Evolutionary conservation across 2,329 filamentous ascomycete species (phyloP).

Genomic region (Cladosporium oxysporum): DNA sequence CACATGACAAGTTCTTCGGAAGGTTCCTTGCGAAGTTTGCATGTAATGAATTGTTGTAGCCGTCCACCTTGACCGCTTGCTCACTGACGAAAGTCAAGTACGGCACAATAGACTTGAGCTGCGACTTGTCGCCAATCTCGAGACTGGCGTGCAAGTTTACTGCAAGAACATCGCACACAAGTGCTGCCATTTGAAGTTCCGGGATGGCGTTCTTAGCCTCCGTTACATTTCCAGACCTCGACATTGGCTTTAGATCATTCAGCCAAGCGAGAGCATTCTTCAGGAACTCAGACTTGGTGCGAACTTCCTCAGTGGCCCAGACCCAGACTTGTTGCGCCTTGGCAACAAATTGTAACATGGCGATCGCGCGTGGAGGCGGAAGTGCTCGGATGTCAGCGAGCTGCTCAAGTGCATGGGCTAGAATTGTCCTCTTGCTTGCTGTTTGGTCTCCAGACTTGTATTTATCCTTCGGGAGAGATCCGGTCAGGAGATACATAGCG

Average conservation of each 20-base stretch:
- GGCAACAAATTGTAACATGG: constrained; percentile 83
- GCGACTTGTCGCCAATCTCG: constrained; percentile 67
- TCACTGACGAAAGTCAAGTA: constrained; percentile 79
- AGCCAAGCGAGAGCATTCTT: constrained; percentile 71
- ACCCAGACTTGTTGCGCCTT: constrained; percentile 93
- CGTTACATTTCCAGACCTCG: constrained; percentile 31
- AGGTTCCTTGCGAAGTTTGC: constrained; percentile 84
- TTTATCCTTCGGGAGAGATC: constrained; percentile 77
- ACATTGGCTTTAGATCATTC: constrained; percentile 56
- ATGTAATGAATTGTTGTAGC: constrained; percentile 87
- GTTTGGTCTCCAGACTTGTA: constrained; percentile 61
- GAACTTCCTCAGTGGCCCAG: constrained; percentile 82
- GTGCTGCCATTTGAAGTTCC: constrained; percentile 66
- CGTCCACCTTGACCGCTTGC: constrained; percentile 74
- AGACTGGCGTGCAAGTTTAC: constrained; percentile 88
- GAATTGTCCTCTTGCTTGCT: constrained; percentile 63
- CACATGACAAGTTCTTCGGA: constrained; percentile 60
- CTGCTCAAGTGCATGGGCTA: constrained; percentile 71
- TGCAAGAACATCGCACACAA: constrained; percentile 82
- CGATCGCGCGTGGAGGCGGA: constrained; percentile 65
- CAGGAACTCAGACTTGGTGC: constrained; percentile 73
- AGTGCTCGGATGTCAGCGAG: constrained; percentile 65
- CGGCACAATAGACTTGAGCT: constrained; percentile 70
- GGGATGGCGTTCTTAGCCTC: constrained; percentile 34
- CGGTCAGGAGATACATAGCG: constrained; percentile 87